Evolutionary conservation across 208 protist genomes (phyloP).

Genomic region (Trypanosoma brucei): DNA sequence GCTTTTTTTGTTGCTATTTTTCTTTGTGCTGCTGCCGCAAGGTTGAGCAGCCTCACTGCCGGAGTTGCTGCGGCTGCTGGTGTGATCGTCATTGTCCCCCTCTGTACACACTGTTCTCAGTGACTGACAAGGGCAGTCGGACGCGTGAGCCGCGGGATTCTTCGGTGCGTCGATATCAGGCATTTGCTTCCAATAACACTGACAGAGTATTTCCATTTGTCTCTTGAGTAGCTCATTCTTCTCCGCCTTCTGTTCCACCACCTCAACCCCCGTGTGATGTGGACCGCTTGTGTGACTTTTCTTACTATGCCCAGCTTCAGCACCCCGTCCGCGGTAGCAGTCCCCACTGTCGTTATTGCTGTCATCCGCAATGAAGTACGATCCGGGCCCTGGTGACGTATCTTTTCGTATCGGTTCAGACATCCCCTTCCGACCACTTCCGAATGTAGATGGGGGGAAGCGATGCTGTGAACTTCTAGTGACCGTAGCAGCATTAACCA

Average conservation of each 20-base stretch:
- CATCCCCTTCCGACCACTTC: slow-evolving; percentile 25
- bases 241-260: slow-evolving; percentile 2
- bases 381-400: slow-evolving; percentile 19
- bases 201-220: slow-evolving; percentile 20
- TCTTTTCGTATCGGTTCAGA: slow-evolving; percentile 18
- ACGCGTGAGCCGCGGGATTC: slow-evolving; percentile 65
- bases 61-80: background rate
- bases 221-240: background rate
- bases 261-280: background rate
- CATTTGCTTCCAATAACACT: slow-evolving; percentile 30
- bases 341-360: background rate
- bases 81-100: background rate
- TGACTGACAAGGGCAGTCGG: slow-evolving; percentile 45
- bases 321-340: background rate
- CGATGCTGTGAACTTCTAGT: background rate
- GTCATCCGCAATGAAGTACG: slow-evolving; percentile 14
- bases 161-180: slow-evolving; percentile 49
- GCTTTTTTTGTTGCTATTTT: background rate
- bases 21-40: background rate
- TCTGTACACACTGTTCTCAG: slow-evolving; percentile 20
- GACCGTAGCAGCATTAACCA: background rate
- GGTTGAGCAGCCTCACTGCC: background rate
- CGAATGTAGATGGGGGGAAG: slow-evolving; percentile 21
- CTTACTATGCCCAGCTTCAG: too few relatives aligned
- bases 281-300: background rate